Conservation (phyloP, 2,329 filamentous ascomycete genomes). For the Pseudopyrenochaeta lycopersici region DNA sequence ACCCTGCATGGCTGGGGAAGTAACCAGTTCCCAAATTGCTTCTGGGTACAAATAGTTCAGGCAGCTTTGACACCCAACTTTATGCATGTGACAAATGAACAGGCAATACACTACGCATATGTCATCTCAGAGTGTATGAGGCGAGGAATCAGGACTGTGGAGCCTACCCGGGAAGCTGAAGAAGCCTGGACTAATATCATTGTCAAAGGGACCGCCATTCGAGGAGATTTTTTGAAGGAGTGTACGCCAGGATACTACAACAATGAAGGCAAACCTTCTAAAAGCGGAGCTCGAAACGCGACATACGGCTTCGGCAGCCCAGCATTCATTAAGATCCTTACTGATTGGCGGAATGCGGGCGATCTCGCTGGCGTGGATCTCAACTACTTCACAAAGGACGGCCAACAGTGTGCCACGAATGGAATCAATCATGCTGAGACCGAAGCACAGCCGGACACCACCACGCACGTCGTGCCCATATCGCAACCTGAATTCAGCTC, state of each 20-base stretch:
- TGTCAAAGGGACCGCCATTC: slow-evolving; percentile 51
- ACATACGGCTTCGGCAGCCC: slow-evolving; percentile 41
- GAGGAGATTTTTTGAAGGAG: slow-evolving; percentile 51
- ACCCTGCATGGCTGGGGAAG: slow-evolving; percentile 64
- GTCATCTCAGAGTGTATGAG: slow-evolving; percentile 51
- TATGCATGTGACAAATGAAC: slow-evolving; percentile 34
- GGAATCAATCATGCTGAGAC: not conserved
- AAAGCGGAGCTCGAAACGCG: slow-evolving; percentile 30
- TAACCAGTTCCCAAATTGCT: slow-evolving; percentile 66
- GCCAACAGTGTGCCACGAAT: slow-evolving; percentile 1
- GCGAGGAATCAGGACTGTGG: slow-evolving; percentile 47
- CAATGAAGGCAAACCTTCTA: slow-evolving; percentile 28
- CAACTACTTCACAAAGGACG: slow-evolving; percentile 6
- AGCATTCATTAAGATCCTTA: slow-evolving; percentile 44
- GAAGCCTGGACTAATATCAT: slow-evolving; percentile 58
- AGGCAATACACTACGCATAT: slow-evolving; percentile 55
- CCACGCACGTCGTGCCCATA: not conserved
- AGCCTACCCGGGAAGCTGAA: slow-evolving; percentile 58
- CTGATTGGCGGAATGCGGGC: slow-evolving; percentile 41
- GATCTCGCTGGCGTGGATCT: slow-evolving; percentile 42
- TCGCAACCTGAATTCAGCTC: not conserved
- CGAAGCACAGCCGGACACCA: not conserved
- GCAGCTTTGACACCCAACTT: slow-evolving; percentile 35
- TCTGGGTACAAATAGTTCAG: slow-evolving; percentile 44
- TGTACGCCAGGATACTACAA: slow-evolving; percentile 68